Base-by-base conservation (phyloP, 2,329 filamentous ascomycete species). In the Colletotrichum neosansevieriae region DNA sequence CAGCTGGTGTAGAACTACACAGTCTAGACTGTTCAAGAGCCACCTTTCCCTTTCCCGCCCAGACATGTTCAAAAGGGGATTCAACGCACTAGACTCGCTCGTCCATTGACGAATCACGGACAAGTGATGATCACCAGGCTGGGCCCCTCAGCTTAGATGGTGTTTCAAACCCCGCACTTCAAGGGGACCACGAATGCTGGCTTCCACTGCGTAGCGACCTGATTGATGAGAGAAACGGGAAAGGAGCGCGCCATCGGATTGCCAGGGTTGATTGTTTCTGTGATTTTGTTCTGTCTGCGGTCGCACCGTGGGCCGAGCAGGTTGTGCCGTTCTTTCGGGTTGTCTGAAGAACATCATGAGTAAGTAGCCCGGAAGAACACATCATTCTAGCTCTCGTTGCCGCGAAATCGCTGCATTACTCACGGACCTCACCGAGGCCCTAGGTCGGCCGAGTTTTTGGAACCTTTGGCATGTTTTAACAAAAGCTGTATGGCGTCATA, bases 111-210 rank as follows among this genome's bases (percentile, higher is more conserved):
- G 32, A 49, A 63, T 51, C 42, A 34, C 15, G n/a, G 24, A n/a
- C 40, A 12, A 38, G 9, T 21, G 45, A 32, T 13, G 38, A 65
- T 24, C 45, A 21, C 15, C 32, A 67, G 34, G 38, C 36, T 29
- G n/a, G 44, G 11, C 50, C 38, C 19, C 17, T 34, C 53, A 45
- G 54, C 54, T 42, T 32, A 49, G 42, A 59, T 32, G 60, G 34
- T 50, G 66, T 69, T 69, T 69, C 66, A 67, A 29, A 69, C 66
- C 62, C 49, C 62, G 62, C 66, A 69, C 54, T 67, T 56, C 40
- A 57, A 61, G 56, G 56, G 42, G 36, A 17, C 38, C 44, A 34
- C 45, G 44, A 50, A 38, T 42, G 49, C 21, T 47, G 24, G 36
- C 17, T 47, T 19, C 17, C 21, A 45, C 19, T 24, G 40, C 56